Evolutionary conservation across 257 asterid species (phyloP).

Genomic region (Lithospermum erythrorhizon): DNA sequence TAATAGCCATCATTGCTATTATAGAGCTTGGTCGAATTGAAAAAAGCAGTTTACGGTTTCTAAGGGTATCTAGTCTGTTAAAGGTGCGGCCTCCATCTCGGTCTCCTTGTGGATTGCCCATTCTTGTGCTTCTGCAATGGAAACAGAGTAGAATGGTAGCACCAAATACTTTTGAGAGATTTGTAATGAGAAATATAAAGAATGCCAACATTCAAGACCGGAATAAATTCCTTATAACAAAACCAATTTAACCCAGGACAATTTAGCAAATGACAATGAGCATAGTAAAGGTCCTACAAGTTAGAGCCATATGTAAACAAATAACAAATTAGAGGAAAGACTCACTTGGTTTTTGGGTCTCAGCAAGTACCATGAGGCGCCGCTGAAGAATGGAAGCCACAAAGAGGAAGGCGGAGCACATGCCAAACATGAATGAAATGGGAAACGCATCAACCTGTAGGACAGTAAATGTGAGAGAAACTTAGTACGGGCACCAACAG

Average conservation of each 20-base stretch:
- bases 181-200: no score
- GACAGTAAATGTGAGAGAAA: background rate
- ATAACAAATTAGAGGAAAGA: background rate
- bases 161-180: no score
- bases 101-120: background rate
- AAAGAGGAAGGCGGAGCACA: constrained; percentile 94
- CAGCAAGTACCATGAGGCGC: constrained; percentile 61
- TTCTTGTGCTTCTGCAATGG: background rate
- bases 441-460: constrained; percentile 85
- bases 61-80: background rate
- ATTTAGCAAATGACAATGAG: no score
- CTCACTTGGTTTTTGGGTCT: constrained; percentile 59
- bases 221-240: no score
- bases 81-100: background rate
- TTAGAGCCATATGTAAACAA: no score
- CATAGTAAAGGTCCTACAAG: no score
- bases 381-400: constrained; percentile 81
- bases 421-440: constrained; percentile 88
- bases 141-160: background rate
- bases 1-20: no score
- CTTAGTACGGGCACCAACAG: background rate
- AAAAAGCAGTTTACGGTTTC: background rate
- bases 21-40: no score
- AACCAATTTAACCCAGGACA: no score
- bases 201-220: no score